A percentile compares a stretch with the other conserved stretches of the same genome.
Conservation (phyloP, 768 basidiomycete species). For the Fibroporia radiculosa region DNA sequence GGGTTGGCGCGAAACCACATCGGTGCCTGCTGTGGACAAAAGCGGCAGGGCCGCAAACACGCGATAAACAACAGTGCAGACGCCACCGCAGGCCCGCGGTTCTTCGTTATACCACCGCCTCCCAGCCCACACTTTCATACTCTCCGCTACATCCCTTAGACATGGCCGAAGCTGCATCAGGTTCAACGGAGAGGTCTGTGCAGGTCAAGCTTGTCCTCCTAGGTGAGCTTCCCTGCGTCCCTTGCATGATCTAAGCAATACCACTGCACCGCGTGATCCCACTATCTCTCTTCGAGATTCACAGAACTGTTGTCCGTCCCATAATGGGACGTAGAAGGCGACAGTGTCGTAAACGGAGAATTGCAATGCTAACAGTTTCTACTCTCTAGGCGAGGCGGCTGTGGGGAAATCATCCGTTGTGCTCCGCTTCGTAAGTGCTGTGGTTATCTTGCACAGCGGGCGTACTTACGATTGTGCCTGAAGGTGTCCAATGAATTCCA, state of each 20-base stretch:
- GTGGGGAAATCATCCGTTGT: constrained; percentile 99
- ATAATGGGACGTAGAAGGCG: too few species aligned
- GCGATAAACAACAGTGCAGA: constrained; percentile 4
- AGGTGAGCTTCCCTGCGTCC: constrained; percentile 41
- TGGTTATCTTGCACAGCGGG: constrained; percentile 1
- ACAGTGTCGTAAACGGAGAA: too few species aligned
- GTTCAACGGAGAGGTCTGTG: constrained; percentile 79
- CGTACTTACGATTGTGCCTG: neutral
- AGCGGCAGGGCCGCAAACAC: constrained; percentile 1
- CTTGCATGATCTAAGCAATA: neutral
- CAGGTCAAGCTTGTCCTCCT: constrained; percentile 97
- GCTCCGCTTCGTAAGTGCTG: constrained; percentile 76
- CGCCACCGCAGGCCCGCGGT: constrained; percentile 5
- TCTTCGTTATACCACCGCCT: constrained; percentile 18
- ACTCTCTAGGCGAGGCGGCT: constrained; percentile 80
- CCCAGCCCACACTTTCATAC: constrained; percentile 13
- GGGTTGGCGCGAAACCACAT: too few species aligned
- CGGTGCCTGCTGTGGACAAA: neutral
- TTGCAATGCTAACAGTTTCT: neutral
- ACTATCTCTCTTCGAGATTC: neutral
- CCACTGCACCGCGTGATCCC: neutral
- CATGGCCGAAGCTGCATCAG: constrained; percentile 74
- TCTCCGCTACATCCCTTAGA: constrained; percentile 11
- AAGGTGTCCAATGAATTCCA: constrained; percentile 97
- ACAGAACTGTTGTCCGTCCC: neutral